A percentile compares a stretch with the other conserved stretches of the same genome.
These are phyloP conservation scores for Sordaria brevicollis DNA, from an alignment of 495 filamentous ascomycete genomes.

Conservation along the genomic window DNA sequence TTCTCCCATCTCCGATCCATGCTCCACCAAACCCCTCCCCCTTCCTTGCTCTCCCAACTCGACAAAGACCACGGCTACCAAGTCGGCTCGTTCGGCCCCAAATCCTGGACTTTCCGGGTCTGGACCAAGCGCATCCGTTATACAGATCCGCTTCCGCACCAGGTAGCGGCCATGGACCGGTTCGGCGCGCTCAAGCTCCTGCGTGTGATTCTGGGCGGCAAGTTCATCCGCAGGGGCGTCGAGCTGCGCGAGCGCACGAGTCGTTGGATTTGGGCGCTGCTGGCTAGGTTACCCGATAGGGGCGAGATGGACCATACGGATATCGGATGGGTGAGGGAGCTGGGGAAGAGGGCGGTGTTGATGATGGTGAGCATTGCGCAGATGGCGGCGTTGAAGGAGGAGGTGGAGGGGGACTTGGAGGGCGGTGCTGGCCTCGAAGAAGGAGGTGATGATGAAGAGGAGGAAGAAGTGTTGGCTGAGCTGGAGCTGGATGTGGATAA, in stretches of 20 bases:
- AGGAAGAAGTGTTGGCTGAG: conserved; percentile 16
- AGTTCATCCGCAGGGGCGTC: conserved; percentile 35
- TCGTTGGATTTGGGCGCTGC: conserved; percentile 52
- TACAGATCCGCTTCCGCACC: conserved; percentile 54
- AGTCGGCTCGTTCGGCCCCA: conserved; percentile 35
- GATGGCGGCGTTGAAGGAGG: conserved; percentile 28
- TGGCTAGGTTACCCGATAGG: conserved; percentile 45
- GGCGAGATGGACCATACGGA: conserved; percentile 48
- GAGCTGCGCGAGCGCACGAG: conserved; percentile 39
- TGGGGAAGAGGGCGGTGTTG: conserved; percentile 49
- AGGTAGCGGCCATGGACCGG: conserved; percentile 60
- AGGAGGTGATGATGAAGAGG: conserved; percentile 21
- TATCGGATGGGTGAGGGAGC: conserved; percentile 46
- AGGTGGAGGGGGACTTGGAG: conserved; percentile 21
- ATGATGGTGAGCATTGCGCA: conserved; percentile 42
- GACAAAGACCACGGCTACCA: conserved; percentile 47
- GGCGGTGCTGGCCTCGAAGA: conserved; percentile 12
- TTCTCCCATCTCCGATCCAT: conserved; percentile 49
- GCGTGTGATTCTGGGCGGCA: conserved; percentile 30
- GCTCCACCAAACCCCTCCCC: conserved; percentile 45
- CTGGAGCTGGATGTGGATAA: conserved; percentile 9
- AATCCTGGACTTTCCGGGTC: conserved; percentile 36
- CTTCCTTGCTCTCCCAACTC: conserved; percentile 36
- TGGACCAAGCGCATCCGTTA: conserved; percentile 37
- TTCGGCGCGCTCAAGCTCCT: conserved; percentile 48